Evolutionary conservation across 2,329 filamentous ascomycete genomes (phyloP), one percentile per base, ranked within the genome.

Genomic region (Fusarium sp.): DNA sequence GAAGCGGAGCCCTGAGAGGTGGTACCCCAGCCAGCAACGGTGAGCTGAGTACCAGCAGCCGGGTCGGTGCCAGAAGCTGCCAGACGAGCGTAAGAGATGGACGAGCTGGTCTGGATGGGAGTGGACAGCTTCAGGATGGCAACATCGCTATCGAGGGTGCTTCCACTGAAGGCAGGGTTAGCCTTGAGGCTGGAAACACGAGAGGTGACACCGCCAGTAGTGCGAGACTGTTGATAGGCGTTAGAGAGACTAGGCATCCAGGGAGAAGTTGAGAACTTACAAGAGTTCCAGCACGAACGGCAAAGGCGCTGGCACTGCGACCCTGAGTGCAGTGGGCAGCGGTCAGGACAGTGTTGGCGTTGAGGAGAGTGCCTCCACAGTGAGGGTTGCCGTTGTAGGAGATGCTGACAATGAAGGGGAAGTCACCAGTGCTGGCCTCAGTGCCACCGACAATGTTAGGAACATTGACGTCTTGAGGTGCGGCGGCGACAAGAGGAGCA

Each of bases 331-430:
- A 77, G 64, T 77, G 76, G n/a, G 68, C 75, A 13, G 76, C 76
- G 7, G 76, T 77, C 51, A 77, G 6, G 55, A 77, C 76, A 19
- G 75, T 77, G 61, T 72, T 69, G 64, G 75, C 70, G 61, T 76
- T 75, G 43, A 77, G 23, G 20, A 77, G 62, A 15, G 68, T 52
- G 20, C 76, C 76, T 19, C 76, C 76, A 35, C 76, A 77, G 66
- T 73, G 74, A 43, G 75, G 68, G 17, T 59, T 52, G 33, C 33
- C 25, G 22, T 41, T 33, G 41, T 37, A 20, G 37, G 62, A 55
- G 43, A 77, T 61, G 57, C 62, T 68, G 50, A 77, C 76, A 20
- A 77, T 76, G 73, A 70, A 77, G 30, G 76, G 76, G 46, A 77
- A 77, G 17, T 77, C 76, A 23, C 72, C 75, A 22, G 63, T 20